Conservation (phyloP, 805 yeast species). For the Allodekkera sacchari region DNA sequence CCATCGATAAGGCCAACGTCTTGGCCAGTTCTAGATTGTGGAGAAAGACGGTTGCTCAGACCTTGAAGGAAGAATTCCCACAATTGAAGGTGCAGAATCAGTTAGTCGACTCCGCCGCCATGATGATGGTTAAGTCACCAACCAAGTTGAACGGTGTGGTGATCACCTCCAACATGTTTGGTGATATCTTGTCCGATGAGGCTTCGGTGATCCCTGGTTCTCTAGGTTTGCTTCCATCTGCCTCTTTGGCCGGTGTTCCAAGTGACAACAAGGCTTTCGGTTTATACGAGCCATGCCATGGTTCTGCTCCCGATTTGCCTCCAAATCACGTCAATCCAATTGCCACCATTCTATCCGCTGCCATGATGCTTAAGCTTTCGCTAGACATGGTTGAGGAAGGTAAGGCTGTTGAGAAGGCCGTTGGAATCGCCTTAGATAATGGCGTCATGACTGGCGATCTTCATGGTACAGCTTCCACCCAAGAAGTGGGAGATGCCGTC, state of each 20-base stretch:
- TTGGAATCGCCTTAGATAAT: slow-evolving; percentile 66
- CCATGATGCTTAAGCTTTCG: slow-evolving; percentile 94
- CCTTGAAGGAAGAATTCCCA: slow-evolving; percentile 85
- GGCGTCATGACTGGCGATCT: slow-evolving; percentile 90
- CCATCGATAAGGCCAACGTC: slow-evolving; percentile 95
- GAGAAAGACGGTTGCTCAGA: slow-evolving; percentile 87
- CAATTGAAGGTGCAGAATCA: slow-evolving; percentile 83
- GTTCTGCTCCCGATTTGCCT: slow-evolving; percentile 93
- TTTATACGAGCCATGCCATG: slow-evolving; percentile 96
- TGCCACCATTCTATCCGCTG: slow-evolving; percentile 91
- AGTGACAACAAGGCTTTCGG: slow-evolving; percentile 93
- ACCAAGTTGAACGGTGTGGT: slow-evolving; percentile 87
- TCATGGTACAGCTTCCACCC: slow-evolving; percentile 75
- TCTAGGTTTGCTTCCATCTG: slow-evolving; percentile 89
- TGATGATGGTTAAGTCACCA: slow-evolving; percentile 91
- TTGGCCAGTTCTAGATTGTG: slow-evolving; percentile 93
- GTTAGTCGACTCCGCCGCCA: slow-evolving; percentile 96
- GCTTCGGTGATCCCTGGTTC: slow-evolving; percentile 98
- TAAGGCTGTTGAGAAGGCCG: slow-evolving; percentile 82
- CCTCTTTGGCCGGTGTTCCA: slow-evolving; percentile 95
- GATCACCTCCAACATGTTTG: slow-evolving; percentile 94
- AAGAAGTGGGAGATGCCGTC: slow-evolving; percentile 92
- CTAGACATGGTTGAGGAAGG: slow-evolving; percentile 80
- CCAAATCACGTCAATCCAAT: slow-evolving; percentile 87
- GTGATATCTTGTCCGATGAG: slow-evolving; percentile 96